Base-by-base conservation (phyloP, 495 filamentous ascomycete species). In the Neurospora cerealis region DNA sequence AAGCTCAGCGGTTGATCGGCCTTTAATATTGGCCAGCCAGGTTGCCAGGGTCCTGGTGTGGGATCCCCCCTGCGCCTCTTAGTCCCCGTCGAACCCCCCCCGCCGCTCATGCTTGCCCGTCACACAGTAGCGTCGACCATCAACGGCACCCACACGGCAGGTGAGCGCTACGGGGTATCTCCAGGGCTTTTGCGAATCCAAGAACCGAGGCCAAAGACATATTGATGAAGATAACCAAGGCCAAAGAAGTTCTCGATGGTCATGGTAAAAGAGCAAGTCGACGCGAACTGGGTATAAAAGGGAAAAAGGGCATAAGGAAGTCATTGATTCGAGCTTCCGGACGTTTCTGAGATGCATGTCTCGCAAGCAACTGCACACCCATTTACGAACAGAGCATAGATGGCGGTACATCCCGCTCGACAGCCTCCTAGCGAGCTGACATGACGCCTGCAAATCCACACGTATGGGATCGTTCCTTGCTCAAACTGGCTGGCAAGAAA, bases 1-100 rank as follows among this genome's bases (percentile, higher is more conserved):
- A 71, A 72, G 74, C 69, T 76, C 83, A 84, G 85, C 85, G 83
- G 84, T 75, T 82, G 83, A 75, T 76, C 78, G 80, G 79, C 73
- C 79, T 81, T 84, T 79, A 83, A 85, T 86, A 86, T 86, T 85
- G 85, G 84, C 78, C 79, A 80, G 73, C 70, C 72, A 60, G 71
- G 70, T 71, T 71, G 73, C 70, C 72, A 60, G 71, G 70, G 72
- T 71, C 34, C 62, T 75, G 73, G 74, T 73, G 72, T 11, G 74
- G 73, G 62, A 75, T 71, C 73, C 75, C 69, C 75, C 74, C 75
- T 76, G 72, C 66, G 28, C 72, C 71, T 70, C 38, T 60, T 40
- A 39, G 72, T 38, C 42, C 71, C 39, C 74, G 60, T 69, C 60
- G 48, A 71, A 41, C 62, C 15, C 72, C 66, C 21, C 38, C 24